Evolutionary conservation across 192 early-diverging fungal species (phyloP).

Genomic region (Chytriomyces sp.): DNA sequence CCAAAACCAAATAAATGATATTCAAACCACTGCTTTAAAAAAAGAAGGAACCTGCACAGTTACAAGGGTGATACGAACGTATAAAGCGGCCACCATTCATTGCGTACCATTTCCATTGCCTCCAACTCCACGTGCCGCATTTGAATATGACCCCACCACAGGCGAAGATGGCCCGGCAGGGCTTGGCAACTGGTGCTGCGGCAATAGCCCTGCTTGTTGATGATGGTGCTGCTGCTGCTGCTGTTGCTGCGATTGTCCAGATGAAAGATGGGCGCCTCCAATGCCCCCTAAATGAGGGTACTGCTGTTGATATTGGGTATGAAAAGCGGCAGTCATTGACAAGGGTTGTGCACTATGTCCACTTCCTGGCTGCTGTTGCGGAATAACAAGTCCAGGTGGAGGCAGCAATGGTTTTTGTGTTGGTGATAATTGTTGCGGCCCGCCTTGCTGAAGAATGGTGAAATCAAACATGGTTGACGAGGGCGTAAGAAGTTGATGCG

Average conservation of each 20-base stretch:
- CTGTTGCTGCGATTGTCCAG: not conserved
- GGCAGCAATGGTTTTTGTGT: not conserved
- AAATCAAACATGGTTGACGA: constrained; percentile 33
- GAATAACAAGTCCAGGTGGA: constrained; percentile 6
- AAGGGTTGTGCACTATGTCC: not conserved
- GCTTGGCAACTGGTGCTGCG: not conserved
- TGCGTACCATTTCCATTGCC: no score
- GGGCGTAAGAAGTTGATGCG: constrained; percentile 11
- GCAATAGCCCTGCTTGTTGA: no score
- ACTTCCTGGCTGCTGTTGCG: not conserved
- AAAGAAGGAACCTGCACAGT: no score
- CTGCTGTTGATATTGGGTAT: not conserved
- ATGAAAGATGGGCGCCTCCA: no score
- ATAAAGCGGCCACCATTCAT: no score
- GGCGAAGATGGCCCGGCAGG: not conserved
- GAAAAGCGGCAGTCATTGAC: not conserved
- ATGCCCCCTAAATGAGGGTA: not conserved
- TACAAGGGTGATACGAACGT: no score
- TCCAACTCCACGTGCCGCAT: not conserved
- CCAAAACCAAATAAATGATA: no score
- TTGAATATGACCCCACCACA: not conserved
- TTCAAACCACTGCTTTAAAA: no score
- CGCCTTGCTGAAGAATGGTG: not conserved
- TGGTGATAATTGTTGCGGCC: not conserved
- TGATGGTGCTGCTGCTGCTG: no score